Evolutionary conservation across 306 rosid species (phyloP).

Genomic region (Hylodesmum podocarpum): DNA sequence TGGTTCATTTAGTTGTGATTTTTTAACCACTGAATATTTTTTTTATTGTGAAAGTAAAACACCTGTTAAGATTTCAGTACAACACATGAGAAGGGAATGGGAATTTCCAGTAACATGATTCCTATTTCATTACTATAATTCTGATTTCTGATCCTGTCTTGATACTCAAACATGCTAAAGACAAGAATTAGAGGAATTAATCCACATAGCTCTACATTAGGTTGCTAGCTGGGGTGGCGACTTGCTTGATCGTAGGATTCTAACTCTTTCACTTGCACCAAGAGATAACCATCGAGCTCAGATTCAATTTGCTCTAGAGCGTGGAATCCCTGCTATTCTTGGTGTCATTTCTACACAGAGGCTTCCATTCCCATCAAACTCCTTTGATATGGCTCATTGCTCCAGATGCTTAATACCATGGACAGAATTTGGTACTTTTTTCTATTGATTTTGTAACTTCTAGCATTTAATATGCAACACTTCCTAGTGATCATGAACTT

Average conservation of each 20-base stretch:
- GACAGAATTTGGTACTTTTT: conserved; percentile 83
- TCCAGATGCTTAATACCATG: conserved; percentile 98
- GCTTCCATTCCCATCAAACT: conserved; percentile 95
- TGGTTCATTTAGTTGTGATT: background rate
- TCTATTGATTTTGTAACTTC: background rate
- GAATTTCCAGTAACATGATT: background rate
- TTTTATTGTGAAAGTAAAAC: background rate
- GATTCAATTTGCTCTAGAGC: conserved; percentile 96
- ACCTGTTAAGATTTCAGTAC: background rate
- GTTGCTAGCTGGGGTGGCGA: conserved; percentile 99
- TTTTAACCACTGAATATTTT: background rate
- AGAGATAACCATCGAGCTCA: conserved; percentile 99
- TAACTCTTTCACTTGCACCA: conserved; percentile 91
- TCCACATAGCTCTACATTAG: conserved; percentile 37
- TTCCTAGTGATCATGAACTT: background rate
- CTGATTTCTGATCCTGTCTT: background rate
- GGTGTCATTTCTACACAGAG: conserved; percentile 94
- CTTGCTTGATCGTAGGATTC: conserved; percentile 85
- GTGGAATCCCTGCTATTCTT: conserved; percentile 97
- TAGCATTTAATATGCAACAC: background rate
- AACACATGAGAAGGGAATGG: background rate
- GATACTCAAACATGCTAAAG: background rate
- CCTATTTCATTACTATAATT: background rate
- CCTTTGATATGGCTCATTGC: conserved; percentile 99
- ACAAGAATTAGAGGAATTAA: conserved; percentile 15